A percentile compares a stretch with the other conserved stretches of the same genome.
Evolutionary conservation across 2,329 filamentous ascomycete genomes (phyloP).

Genomic region (Aspergillus persii): DNA sequence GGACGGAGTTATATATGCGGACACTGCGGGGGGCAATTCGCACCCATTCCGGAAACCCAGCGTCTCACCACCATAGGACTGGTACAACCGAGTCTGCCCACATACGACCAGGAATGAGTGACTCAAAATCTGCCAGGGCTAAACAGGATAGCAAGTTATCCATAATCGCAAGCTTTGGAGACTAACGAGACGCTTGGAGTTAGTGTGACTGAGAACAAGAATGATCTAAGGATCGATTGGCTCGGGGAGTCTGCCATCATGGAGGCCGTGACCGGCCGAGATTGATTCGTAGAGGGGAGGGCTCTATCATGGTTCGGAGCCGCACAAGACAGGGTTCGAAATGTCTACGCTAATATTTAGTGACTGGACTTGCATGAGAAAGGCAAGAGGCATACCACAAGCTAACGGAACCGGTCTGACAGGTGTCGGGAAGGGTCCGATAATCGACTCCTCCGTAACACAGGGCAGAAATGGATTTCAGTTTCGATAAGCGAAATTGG

Average conservation of each 20-base stretch:
- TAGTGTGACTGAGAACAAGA: not conserved
- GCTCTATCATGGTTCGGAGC: not conserved
- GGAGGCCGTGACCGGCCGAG: not conserved
- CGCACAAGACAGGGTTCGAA: not conserved
- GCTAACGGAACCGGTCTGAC: not conserved
- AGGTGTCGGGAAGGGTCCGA: not conserved
- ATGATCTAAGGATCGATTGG: not conserved
- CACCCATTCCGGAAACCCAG: not conserved
- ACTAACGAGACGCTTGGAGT: slow-evolving; percentile 3
- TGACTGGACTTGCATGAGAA: not conserved
- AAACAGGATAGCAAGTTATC: not conserved
- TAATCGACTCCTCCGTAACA: not conserved
- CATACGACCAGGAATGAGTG: not conserved
- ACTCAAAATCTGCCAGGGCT: not conserved
- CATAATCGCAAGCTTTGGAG: slow-evolving; percentile 26
- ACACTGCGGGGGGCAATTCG: not conserved
- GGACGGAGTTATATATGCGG: slow-evolving; percentile 8
- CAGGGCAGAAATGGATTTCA: not conserved
- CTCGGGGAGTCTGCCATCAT: not conserved
- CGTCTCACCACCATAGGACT: slow-evolving; percentile 1
- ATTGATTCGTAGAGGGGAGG: not conserved
- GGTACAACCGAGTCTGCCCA: slow-evolving; percentile 2
- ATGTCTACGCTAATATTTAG: not conserved
- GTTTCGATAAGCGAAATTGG: not conserved
- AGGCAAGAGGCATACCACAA: not conserved